Conservation (phyloP, 129 eudicot species). For the Pseudognaphalium luteoalbum region DNA sequence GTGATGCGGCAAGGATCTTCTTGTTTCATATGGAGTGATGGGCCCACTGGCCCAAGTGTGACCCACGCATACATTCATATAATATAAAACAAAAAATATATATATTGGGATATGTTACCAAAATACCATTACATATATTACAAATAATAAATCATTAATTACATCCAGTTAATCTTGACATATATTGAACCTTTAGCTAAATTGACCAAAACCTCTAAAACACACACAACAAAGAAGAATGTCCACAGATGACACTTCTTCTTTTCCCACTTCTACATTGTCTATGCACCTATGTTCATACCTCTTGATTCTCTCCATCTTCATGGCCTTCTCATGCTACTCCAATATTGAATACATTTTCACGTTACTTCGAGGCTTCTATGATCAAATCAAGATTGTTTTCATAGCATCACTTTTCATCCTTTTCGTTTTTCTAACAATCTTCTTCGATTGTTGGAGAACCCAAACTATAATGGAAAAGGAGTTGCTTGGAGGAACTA, state of each 20-base stretch:
- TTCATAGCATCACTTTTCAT: slow-evolving; percentile 4
- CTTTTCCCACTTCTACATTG: slow-evolving; percentile 18
- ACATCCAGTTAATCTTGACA: too few species aligned
- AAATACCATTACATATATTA: too few species aligned
- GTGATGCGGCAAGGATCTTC: too few species aligned
- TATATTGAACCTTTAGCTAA: slow-evolving; percentile 7
- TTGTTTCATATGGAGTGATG: too few species aligned
- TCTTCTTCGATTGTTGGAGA: slow-evolving; percentile 11
- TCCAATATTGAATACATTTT: slow-evolving; percentile 13
- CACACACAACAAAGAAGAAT: background rate
- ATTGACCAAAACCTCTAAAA: slow-evolving; percentile 1
- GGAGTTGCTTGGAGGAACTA: slow-evolving; percentile 13
- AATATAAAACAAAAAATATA: too few species aligned
- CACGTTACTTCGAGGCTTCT: slow-evolving; percentile 10
- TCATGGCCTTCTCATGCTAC: slow-evolving; percentile 31
- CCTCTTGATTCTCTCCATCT: slow-evolving; percentile 26
- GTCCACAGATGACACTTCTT: slow-evolving; percentile 23
- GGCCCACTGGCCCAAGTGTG: too few species aligned
- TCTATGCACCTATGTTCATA: slow-evolving; percentile 28
- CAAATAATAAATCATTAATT: too few species aligned
- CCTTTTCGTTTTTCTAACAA: background rate
- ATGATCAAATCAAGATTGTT: slow-evolving; percentile 16
- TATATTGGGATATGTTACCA: too few species aligned
- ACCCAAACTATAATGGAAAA: slow-evolving; percentile 5
- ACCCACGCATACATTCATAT: too few species aligned